A percentile compares a stretch with the other conserved stretches of the same genome.
Conservation (phyloP, 352 stramenopile species). For the Globisporangium solare region DNA sequence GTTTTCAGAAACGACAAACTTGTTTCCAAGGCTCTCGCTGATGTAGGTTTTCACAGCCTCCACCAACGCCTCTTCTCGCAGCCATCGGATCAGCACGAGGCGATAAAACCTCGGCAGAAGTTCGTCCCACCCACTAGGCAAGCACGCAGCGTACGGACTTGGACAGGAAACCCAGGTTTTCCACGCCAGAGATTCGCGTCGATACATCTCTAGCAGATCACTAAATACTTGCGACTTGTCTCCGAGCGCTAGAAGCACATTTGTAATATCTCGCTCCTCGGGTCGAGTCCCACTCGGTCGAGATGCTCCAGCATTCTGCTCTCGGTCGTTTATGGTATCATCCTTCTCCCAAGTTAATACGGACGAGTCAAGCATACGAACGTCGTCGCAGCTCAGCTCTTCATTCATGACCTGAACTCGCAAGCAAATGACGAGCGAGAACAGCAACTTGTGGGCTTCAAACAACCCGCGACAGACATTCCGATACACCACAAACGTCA, state of each 20-base stretch:
- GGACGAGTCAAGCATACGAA: constrained; percentile 30
- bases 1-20: constrained; percentile 14
- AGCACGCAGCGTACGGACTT: constrained; percentile 29
- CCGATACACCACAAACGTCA: constrained; percentile 53
- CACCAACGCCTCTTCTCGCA: constrained; percentile 49
- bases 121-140: constrained; percentile 33
- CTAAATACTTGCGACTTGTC: constrained; percentile 18
- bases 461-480: constrained; percentile 77
- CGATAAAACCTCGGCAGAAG: constrained; percentile 35
- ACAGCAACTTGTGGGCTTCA: constrained; percentile 56
- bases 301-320: neutral
- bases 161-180: constrained; percentile 28
- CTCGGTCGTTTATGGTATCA: neutral
- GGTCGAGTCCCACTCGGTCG: neutral
- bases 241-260: constrained; percentile 28
- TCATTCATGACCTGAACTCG: constrained; percentile 43
- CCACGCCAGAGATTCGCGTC: constrained; percentile 34
- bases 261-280: constrained; percentile 11
- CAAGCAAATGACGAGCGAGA: constrained; percentile 54
- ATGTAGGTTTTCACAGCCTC: constrained; percentile 36
- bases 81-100: constrained; percentile 54
- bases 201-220: constrained; percentile 38
- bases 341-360: constrained; percentile 5
- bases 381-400: constrained; percentile 28
- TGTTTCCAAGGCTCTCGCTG: constrained; percentile 25